Percentiles rank a stretch among this genome's conserved stretches.
These are phyloP conservation scores for Aurantiochytrium sp. DNA, from an alignment of 108 stramenopile species.

Conservation along the genomic window DNA sequence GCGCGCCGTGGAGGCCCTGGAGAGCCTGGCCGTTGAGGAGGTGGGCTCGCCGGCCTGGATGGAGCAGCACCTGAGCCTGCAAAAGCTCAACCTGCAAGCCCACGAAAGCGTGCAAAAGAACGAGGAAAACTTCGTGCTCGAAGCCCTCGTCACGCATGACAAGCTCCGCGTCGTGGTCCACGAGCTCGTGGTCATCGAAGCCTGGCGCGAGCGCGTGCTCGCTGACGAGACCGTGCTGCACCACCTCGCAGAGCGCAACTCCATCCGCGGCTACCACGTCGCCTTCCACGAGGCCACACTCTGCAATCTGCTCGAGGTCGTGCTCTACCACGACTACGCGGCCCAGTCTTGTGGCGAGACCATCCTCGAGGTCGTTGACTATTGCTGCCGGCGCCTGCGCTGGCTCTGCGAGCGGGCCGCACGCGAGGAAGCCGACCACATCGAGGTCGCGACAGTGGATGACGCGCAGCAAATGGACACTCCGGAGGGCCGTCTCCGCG, in stretches of 20 bases:
- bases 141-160: conserved; percentile 56
- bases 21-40: not conserved
- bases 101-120: conserved; percentile 55
- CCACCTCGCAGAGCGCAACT: conserved; percentile 17
- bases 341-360: conserved; percentile 45
- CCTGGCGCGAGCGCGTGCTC: conserved; percentile 50
- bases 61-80: conserved; percentile 39
- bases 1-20: not conserved
- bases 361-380: conserved; percentile 58
- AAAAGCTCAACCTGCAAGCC: conserved; percentile 61
- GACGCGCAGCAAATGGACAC: conserved; percentile 20
- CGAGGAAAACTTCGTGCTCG: conserved; percentile 59
- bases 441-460: too few relatives aligned
- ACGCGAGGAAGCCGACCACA: conserved; percentile 14
- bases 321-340: conserved; percentile 56
- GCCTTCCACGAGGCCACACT: conserved; percentile 60
- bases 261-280: conserved; percentile 55
- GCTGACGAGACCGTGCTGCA: conserved; percentile 34
- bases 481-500: not conserved
- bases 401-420: conserved; percentile 31
- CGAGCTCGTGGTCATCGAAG: conserved; percentile 55
- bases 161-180: conserved; percentile 50
- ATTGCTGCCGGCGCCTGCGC: conserved; percentile 48
- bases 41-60: conserved; percentile 23
- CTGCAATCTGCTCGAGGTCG: conserved; percentile 53